phyloP scores from a whole-genome alignment of 257 asterid species.

The Cinchona pubescens region DNA sequence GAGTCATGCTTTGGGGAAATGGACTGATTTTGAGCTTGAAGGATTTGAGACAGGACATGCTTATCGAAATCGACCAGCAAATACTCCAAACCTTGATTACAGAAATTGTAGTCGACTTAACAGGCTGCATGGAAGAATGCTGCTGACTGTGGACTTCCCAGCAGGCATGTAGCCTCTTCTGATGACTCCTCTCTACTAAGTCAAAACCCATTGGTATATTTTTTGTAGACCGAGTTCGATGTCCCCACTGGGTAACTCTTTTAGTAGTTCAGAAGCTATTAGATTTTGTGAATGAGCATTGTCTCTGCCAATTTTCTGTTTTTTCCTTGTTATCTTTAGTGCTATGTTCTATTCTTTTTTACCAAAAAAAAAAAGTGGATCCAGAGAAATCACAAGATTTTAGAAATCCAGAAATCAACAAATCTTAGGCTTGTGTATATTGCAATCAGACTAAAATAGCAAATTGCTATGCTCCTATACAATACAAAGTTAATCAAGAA shows the following conservation, averaged over 20 bases:
- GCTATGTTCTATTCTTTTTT: no score
- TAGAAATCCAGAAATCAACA: not conserved
- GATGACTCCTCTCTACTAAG: constrained; percentile 1
- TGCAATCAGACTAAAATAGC: not conserved
- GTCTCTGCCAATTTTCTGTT: not conserved
- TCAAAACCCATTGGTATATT: constrained; percentile 3
- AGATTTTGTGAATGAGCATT: constrained; percentile 4
- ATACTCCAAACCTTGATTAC: constrained; percentile 62
- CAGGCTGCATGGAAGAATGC: constrained; percentile 6
- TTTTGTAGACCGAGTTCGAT: constrained; percentile 13
- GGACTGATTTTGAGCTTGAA: constrained; percentile 65
- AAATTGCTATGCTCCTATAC: not conserved
- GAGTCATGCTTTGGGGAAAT: constrained; percentile 54
- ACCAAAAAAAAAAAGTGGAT: no score
- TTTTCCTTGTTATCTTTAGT: not conserved
- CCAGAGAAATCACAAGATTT: no score
- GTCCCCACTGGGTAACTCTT: not conserved
- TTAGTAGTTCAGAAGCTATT: not conserved
- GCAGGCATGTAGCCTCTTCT: not conserved
- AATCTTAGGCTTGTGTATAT: not conserved
- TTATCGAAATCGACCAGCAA: constrained; percentile 45
- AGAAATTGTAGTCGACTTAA: constrained; percentile 55
- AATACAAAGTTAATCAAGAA: not conserved
- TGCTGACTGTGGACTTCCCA: not conserved
- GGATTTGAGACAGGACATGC: constrained; percentile 61